Conservation (phyloP, 148 eudicot genomes). For the Drosera capensis region DNA sequence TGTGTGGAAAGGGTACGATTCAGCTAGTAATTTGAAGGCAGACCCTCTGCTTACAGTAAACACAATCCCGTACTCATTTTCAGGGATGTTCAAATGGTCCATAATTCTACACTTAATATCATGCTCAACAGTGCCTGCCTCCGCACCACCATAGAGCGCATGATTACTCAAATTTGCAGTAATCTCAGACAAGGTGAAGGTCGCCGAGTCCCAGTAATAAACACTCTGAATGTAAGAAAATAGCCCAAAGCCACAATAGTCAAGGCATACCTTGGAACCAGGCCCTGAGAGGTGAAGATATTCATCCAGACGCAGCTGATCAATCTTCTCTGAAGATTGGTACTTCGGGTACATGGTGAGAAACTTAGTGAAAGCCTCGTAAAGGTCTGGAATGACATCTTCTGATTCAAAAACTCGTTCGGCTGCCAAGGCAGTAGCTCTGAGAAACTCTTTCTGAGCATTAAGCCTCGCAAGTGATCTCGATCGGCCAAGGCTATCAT, state of each 20-base stretch:
- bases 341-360: constrained; percentile 82
- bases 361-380: constrained; percentile 67
- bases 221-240: constrained; percentile 78
- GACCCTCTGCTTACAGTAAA: constrained; percentile 94
- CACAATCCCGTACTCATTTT: constrained; percentile 90
- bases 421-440: constrained; percentile 88
- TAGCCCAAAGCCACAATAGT: constrained; percentile 94
- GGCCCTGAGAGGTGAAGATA: constrained; percentile 52
- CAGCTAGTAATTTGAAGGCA: constrained; percentile 85
- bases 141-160: constrained; percentile 90
- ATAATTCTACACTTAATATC: constrained; percentile 80
- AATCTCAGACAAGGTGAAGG: constrained; percentile 87
- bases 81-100: constrained; percentile 94
- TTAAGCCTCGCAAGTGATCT: constrained; percentile 67
- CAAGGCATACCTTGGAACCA: constrained; percentile 78
- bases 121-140: constrained; percentile 72
- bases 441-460: constrained; percentile 67
- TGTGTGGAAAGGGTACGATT: constrained; percentile 87
- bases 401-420: constrained; percentile 55
- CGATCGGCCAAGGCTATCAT: constrained; percentile 67
- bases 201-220: constrained; percentile 79
- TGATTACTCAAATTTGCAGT: constrained; percentile 91
- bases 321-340: constrained; percentile 74
- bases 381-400: constrained; percentile 52
- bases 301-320: constrained; percentile 76